These are phyloP conservation scores for Pythium sukuiense DNA, from an alignment of 352 stramenopile genomes.

Conservation along the genomic window DNA sequence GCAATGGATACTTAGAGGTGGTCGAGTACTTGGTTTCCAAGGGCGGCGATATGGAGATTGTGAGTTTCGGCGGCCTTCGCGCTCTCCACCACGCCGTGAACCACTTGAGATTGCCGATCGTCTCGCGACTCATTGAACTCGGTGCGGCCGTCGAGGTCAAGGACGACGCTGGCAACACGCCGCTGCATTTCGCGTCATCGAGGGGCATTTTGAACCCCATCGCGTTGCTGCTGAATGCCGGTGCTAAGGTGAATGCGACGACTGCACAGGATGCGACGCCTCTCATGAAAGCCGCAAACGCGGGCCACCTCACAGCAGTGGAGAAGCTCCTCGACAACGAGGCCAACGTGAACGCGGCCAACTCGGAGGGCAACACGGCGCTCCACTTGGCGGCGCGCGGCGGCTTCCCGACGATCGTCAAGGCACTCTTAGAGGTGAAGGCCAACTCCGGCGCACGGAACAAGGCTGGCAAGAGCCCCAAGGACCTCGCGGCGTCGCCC, in stretches of 20 bases:
- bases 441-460: conserved; percentile 53
- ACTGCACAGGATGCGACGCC: conserved; percentile 82
- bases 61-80: conserved; percentile 78
- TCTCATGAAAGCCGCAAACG: conserved; percentile 85
- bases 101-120: conserved; percentile 60
- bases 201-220: conserved; percentile 88
- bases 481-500: conserved; percentile 60
- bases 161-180: conserved; percentile 86
- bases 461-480: conserved; percentile 77
- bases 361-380: conserved; percentile 79
- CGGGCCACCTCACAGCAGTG: conserved; percentile 74
- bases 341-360: conserved; percentile 61
- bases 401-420: conserved; percentile 76
- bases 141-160: conserved; percentile 72
- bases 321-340: conserved; percentile 88
- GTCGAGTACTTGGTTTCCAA: conserved; percentile 72
- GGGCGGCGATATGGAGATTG: conserved; percentile 64
- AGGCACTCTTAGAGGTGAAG: conserved; percentile 56
- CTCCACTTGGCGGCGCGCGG: conserved; percentile 82
- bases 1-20: conserved; percentile 84
- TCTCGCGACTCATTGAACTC: conserved; percentile 71
- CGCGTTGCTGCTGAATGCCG: conserved; percentile 65
- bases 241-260: conserved; percentile 72
- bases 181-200: conserved; percentile 78
- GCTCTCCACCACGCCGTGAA: conserved; percentile 87